Percentiles rank a stretch among this genome's conserved stretches.
Evolutionary conservation across 2,329 filamentous ascomycete genomes (phyloP).

Genomic region (Alternaria alternata): DNA sequence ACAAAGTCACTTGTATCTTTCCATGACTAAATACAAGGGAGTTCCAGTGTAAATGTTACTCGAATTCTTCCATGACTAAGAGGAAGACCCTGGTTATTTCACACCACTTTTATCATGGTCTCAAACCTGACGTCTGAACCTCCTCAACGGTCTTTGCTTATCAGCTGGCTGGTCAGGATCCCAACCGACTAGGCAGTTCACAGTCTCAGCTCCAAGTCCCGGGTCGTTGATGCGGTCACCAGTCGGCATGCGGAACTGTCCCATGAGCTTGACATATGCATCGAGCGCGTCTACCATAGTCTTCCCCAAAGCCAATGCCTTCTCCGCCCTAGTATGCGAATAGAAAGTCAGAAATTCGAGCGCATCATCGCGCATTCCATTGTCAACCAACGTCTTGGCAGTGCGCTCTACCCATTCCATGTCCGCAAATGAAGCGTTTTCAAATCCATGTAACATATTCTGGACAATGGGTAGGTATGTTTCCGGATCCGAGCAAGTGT

Average conservation of each 20-base stretch:
- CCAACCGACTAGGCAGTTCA: constrained; percentile 41
- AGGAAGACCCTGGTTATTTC: background rate
- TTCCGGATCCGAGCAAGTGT: constrained; percentile 40
- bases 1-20: background rate
- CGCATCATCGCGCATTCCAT: constrained; percentile 27
- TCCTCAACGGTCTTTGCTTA: constrained; percentile 11
- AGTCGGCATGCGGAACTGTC: constrained; percentile 28
- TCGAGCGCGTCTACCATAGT: constrained; percentile 38
- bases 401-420: constrained; percentile 34
- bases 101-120: background rate
- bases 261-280: constrained; percentile 36
- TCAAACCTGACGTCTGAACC: constrained; percentile 3
- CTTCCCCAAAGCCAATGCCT: constrained; percentile 33
- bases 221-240: constrained; percentile 39
- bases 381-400: constrained; percentile 27
- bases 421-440: constrained; percentile 35
- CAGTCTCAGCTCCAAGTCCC: constrained; percentile 38
- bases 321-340: constrained; percentile 35
- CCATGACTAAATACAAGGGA: background rate
- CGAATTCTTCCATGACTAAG: background rate
- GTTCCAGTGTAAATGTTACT: too few relatives aligned
- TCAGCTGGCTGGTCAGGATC: constrained; percentile 27
- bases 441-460: constrained; percentile 38
- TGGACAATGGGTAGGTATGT: constrained; percentile 33
- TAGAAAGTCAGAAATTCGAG: constrained; percentile 35